Conservation (phyloP, 345 rosid species). For the Moricandia arvensis region DNA sequence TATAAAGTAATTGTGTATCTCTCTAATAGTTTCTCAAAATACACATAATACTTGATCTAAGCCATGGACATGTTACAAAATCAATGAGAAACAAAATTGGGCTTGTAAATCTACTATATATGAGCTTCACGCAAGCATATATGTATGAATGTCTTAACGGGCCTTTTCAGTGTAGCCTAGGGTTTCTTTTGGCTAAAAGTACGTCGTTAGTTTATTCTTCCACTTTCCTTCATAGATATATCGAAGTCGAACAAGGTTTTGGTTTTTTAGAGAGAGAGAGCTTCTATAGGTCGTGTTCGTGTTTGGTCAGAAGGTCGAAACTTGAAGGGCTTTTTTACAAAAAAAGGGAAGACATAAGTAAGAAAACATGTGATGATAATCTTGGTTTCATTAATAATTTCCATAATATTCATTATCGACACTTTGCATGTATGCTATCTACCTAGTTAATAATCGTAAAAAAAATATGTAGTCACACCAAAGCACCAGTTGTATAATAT, state of each 20-base stretch:
- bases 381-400: no score
- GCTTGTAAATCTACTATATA: not conserved
- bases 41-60: not conserved
- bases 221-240: not conserved
- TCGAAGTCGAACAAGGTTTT: not conserved
- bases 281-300: slow-evolving; percentile 1
- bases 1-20: not conserved
- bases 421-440: no score
- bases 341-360: not conserved
- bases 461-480: not conserved
- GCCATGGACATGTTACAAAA: no score
- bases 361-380: not conserved
- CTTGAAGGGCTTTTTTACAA: not conserved
- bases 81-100: not conserved
- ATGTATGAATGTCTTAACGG: not conserved
- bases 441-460: not conserved
- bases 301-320: not conserved
- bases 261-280: slow-evolving; percentile 2
- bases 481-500: not conserved
- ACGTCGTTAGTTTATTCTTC: not conserved
- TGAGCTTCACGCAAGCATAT: not conserved
- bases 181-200: not conserved
- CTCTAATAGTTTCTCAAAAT: not conserved
- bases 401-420: no score
- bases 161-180: not conserved